Conservation (phyloP, 345 rosid species). For the Hibiscus tridactylites region DNA sequence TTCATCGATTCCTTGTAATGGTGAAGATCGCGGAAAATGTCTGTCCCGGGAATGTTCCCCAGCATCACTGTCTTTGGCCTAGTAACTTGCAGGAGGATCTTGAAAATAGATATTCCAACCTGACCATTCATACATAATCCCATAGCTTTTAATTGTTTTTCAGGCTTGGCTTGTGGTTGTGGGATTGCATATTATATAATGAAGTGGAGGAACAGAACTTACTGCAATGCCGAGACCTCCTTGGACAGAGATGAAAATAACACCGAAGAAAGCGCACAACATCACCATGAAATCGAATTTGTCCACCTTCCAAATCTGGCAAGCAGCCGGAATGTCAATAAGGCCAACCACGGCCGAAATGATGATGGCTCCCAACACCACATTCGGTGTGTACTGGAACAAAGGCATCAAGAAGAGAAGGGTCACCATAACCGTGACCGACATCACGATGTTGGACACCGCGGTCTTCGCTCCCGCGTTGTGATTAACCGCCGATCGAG, state of each 20-base stretch:
- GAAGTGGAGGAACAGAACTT: constrained; percentile 18
- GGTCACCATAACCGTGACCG: constrained; percentile 86
- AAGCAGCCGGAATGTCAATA: constrained; percentile 80
- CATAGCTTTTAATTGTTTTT: background rate
- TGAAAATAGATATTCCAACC: constrained; percentile 82
- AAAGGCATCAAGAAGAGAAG: constrained; percentile 90
- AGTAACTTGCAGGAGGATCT: constrained; percentile 70
- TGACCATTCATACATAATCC: constrained; percentile 10
- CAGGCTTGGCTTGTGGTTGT: background rate
- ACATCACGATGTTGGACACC: constrained; percentile 85
- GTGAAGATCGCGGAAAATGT: constrained; percentile 52
- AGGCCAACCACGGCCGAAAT: constrained; percentile 89
- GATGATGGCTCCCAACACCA: constrained; percentile 84
- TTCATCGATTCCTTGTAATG: constrained; percentile 70
- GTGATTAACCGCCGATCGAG: constrained; percentile 90
- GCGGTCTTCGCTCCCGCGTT: constrained; percentile 95
- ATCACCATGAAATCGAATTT: constrained; percentile 79
- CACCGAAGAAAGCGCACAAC: constrained; percentile 80
- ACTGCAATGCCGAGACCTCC: constrained; percentile 83
- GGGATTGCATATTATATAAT: background rate
- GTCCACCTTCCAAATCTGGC: constrained; percentile 73
- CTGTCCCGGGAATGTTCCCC: constrained; percentile 78
- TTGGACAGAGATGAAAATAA: constrained; percentile 75
- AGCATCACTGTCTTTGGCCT: constrained; percentile 74
- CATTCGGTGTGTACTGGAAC: constrained; percentile 89